phyloP scores from a whole-genome alignment of 805 yeast species.

The Lipomyces chichibuensis region DNA sequence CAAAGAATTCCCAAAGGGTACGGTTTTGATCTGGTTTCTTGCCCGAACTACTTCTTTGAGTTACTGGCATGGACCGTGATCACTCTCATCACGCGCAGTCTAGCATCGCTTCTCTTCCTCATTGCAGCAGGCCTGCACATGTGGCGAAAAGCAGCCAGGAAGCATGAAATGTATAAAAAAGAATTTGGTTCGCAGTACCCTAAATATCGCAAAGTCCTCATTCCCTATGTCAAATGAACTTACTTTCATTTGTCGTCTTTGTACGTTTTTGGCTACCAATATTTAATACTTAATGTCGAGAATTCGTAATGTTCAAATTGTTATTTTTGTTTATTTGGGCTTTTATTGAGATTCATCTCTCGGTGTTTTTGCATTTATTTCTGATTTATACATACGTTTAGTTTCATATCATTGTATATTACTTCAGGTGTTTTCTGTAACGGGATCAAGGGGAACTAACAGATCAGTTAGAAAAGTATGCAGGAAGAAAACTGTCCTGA shows the following conservation, averaged over 20 bases:
- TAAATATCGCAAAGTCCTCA: constrained; percentile 70
- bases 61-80: constrained; percentile 71
- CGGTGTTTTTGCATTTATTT: neutral
- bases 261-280: neutral
- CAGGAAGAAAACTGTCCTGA: neutral
- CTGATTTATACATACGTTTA: neutral
- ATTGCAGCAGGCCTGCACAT: constrained; percentile 76
- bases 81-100: constrained; percentile 69
- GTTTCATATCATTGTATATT: neutral
- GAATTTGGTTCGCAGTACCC: constrained; percentile 81
- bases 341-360: neutral
- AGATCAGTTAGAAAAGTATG: neutral
- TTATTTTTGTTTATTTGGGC: neutral
- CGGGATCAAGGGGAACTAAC: neutral
- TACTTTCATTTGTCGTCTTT: neutral
- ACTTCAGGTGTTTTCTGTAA: neutral
- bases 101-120: constrained; percentile 63
- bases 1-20: constrained; percentile 81
- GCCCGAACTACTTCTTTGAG: constrained; percentile 95
- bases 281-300: too few relatives aligned
- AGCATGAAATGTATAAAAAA: constrained; percentile 67
- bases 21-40: constrained; percentile 77
- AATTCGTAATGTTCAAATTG: neutral
- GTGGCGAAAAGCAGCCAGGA: constrained; percentile 90
- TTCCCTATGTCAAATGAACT: constrained; percentile 69